Percentiles rank a stretch among this genome's conserved stretches.
Conservation (phyloP, 139 green algal genomes). For the Edaphochlamys debaryana region DNA sequence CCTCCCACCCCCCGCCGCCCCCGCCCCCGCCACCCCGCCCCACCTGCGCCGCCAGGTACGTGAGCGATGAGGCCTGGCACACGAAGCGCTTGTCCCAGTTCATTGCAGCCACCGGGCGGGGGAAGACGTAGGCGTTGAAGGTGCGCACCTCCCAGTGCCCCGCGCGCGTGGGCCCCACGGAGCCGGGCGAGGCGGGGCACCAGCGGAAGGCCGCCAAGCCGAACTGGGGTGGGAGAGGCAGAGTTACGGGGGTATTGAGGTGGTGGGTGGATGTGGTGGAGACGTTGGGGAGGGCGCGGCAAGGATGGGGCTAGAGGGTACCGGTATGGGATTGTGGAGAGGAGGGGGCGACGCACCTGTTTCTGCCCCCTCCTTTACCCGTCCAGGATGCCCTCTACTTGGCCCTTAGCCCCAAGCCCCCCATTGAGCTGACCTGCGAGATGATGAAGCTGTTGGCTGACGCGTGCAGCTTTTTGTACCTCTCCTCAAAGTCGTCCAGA, state of each 20-base stretch:
- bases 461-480: conserved; percentile 14
- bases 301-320: no score
- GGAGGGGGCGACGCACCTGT: no score
- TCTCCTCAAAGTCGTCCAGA: conserved; percentile 50
- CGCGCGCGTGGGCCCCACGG: not conserved
- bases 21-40: no score
- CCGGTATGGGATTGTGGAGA: not conserved
- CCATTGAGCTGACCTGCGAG: no score
- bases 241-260: no score
- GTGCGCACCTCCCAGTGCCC: conserved; percentile 55
- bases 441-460: conserved; percentile 65
- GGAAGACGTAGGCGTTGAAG: conserved; percentile 88
- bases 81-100: conserved; percentile 69
- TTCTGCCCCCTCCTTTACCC: no score
- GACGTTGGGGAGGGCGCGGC: no score
- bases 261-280: no score
- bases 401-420: no score
- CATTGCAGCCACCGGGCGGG: conserved; percentile 43
- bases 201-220: conserved; percentile 63
- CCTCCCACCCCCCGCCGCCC: no score
- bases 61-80: conserved; percentile 73
- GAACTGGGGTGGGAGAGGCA: conserved; percentile 2
- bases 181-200: not conserved
- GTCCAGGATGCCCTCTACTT: no score
- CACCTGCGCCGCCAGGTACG: conserved; percentile 64